phyloP scores from a whole-genome alignment of 1,284 basidiomycete species.

The Moniliella sp. region DNA sequence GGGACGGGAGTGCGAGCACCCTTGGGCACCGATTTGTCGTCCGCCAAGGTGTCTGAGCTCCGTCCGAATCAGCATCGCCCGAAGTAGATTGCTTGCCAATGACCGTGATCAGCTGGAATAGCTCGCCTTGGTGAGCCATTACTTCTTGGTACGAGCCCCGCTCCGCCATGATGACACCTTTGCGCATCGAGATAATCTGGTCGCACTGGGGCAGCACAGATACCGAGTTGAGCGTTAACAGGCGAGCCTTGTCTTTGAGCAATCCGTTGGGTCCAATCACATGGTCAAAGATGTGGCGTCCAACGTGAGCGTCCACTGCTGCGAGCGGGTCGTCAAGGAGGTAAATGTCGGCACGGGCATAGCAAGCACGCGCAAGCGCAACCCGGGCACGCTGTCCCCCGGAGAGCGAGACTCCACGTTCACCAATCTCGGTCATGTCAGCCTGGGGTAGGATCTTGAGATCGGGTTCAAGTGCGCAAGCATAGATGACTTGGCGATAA shows the following conservation, averaged over 20 bases:
- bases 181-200: slow-evolving; percentile 55
- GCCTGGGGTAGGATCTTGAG: slow-evolving; percentile 51
- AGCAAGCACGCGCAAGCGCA: slow-evolving; percentile 38
- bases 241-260: slow-evolving; percentile 55
- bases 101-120: slow-evolving; percentile 52
- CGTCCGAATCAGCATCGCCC: too few species aligned
- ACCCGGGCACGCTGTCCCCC: slow-evolving; percentile 56
- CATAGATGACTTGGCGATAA: slow-evolving; percentile 37
- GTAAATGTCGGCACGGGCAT: slow-evolving; percentile 45
- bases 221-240: slow-evolving; percentile 73
- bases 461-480: slow-evolving; percentile 66
- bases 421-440: slow-evolving; percentile 56
- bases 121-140: slow-evolving; percentile 47
- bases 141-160: slow-evolving; percentile 45
- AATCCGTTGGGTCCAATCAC: slow-evolving; percentile 74
- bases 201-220: slow-evolving; percentile 63
- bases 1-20: too few species aligned
- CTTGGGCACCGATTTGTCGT: too few species aligned
- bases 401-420: slow-evolving; percentile 44
- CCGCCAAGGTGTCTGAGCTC: too few species aligned
- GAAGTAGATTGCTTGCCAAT: slow-evolving; percentile 39
- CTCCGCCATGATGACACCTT: slow-evolving; percentile 58
- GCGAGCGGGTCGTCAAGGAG: slow-evolving; percentile 41
- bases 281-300: slow-evolving; percentile 46
- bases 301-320: slow-evolving; percentile 47